Percentiles rank a stretch among this genome's conserved stretches.
Evolutionary conservation across 2,329 filamentous ascomycete species (phyloP).

Genomic region (Venturia nashicola): DNA sequence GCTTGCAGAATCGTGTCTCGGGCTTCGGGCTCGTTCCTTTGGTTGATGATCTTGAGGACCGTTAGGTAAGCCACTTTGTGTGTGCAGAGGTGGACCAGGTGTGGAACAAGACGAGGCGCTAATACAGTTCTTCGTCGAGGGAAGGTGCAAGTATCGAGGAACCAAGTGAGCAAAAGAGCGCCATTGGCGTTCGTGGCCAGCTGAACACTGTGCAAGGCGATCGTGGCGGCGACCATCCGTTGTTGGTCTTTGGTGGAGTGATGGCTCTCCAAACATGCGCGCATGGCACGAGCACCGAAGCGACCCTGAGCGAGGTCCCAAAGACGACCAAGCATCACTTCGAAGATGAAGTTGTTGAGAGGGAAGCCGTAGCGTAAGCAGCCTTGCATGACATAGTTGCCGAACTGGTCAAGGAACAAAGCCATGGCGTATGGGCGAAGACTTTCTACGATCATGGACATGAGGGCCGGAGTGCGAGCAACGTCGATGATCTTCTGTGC

Average conservation of each 20-base stretch:
- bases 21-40: constrained; percentile 86
- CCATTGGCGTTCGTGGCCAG: constrained; percentile 94
- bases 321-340: constrained; percentile 87
- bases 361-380: constrained; percentile 84
- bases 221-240: constrained; percentile 82
- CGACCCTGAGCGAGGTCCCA: constrained; percentile 90
- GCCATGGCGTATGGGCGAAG: constrained; percentile 79
- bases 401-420: constrained; percentile 92
- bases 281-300: constrained; percentile 91
- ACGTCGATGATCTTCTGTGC: constrained; percentile 99
- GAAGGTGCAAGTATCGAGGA: constrained; percentile 95
- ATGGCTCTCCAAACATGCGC: constrained; percentile 91
- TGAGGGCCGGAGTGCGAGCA: constrained; percentile 72
- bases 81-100: constrained; percentile 88
- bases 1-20: constrained; percentile 82
- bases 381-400: constrained; percentile 96
- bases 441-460: constrained; percentile 71
- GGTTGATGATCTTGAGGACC: constrained; percentile 95
- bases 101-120: constrained; percentile 81
- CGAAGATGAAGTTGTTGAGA: constrained; percentile 94
- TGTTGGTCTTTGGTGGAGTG: constrained; percentile 93
- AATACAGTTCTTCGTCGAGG: constrained; percentile 82
- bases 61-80: constrained; percentile 98
- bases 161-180: constrained; percentile 88
- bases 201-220: constrained; percentile 93